Evolutionary conservation across 768 basidiomycete genomes (phyloP), one percentile per base, ranked within the genome.

Genomic region (Paxillus rubicundulus): DNA sequence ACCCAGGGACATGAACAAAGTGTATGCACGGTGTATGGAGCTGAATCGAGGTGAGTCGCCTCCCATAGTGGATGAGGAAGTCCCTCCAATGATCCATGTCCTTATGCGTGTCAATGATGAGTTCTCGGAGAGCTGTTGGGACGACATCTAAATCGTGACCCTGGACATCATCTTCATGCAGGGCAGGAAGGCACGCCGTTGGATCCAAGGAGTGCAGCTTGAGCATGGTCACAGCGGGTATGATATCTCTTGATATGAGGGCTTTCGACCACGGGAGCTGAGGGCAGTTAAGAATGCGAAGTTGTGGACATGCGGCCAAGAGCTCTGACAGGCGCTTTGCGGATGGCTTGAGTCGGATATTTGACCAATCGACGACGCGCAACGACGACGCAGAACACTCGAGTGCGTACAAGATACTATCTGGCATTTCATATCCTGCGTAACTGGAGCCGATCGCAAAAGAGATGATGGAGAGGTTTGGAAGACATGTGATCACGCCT

Each of bases 311-410:
- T 33, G 45, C 41, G 10, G 38, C 20, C 5, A 67, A 38, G 18
- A 67, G 30, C 12, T 45, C 33, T 2, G 14, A 7, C 1, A 57
- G 28, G 3, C 21, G 38, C 16, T 2, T 9, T 0, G 14, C 0
- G 7, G 32, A 36, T 0, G 54, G 59, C 3, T 33, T n/a, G 7
- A 42, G 37, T 24, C 14, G 9, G 14, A 17, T 14, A 2, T 41
- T 37, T 2, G 54, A 49, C 58, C 57, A 63, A 32, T 68, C 58
- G 5, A 67, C 46, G 37, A 64, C 60, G 12, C 54, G 52, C 38
- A 68, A 36, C 21, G 60, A 63, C 1, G 50, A 20, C 4, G 62
- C 60, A 12, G 55, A 53, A 27, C 2, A 8, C 16, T 37, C 43
- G 28, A 67, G 58, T 4, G 62, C 62, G 13, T 57, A 33, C 1